A percentile compares a stretch with the other conserved stretches of the same genome.
Evolutionary conservation across 192 early-diverging fungal species (phyloP).

Genomic region (Backusella psychrophila): DNA sequence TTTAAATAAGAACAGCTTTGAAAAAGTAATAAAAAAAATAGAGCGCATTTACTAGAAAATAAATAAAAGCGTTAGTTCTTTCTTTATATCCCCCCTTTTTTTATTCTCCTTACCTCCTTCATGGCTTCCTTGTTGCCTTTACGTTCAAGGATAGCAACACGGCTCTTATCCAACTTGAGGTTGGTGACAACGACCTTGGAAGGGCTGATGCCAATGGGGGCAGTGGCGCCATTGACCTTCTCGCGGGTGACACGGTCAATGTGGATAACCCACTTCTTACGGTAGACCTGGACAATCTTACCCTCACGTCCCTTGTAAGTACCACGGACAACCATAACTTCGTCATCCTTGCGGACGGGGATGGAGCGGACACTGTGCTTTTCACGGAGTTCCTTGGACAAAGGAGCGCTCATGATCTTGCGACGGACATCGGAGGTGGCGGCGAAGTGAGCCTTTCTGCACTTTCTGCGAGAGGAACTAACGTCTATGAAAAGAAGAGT

Average conservation of each 20-base stretch:
- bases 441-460: constrained; percentile 98
- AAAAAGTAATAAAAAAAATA: too few species aligned
- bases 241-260: constrained; percentile 94
- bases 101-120: constrained; percentile 27
- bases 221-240: constrained; percentile 95
- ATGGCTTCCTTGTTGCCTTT: constrained; percentile 61
- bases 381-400: constrained; percentile 45
- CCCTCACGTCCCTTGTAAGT: constrained; percentile 96
- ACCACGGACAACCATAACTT: constrained; percentile 95
- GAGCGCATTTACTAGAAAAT: too few species aligned
- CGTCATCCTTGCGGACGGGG: constrained; percentile 97
- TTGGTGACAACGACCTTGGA: constrained; percentile 98
- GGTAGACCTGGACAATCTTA: constrained; percentile 67
- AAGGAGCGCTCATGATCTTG: constrained; percentile 94
- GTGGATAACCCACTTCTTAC: constrained; percentile 81
- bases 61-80: too few species aligned
- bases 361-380: constrained; percentile 95
- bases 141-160: constrained; percentile 84
- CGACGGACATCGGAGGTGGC: constrained; percentile 92
- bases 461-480: constrained; percentile 88
- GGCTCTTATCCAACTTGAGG: constrained; percentile 96
- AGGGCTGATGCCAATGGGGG: constrained; percentile 92
- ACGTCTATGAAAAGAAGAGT: constrained; percentile 56
- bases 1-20: too few species aligned
- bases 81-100: too few species aligned